Conservation (phyloP, 1,284 basidiomycete species). For the Ustilago loliicola region DNA sequence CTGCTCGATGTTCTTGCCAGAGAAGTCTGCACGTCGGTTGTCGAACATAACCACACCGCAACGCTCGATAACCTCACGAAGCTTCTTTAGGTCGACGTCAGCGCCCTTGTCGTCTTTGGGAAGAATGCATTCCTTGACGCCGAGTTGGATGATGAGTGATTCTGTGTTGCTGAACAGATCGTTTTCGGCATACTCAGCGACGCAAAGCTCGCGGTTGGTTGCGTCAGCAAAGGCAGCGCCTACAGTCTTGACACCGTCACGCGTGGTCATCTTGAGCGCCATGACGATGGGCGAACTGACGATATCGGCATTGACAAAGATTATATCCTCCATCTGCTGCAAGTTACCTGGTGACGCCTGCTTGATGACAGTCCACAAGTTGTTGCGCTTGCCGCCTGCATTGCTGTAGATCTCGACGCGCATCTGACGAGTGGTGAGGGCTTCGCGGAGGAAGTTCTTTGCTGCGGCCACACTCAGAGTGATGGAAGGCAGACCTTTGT, state of each 20-base stretch:
- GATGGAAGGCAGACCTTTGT: conserved; percentile 73
- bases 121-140: conserved; percentile 88
- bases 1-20: conserved; percentile 82
- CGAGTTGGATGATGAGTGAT: conserved; percentile 95
- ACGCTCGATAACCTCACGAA: conserved; percentile 77
- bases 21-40: conserved; percentile 84
- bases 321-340: conserved; percentile 90
- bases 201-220: conserved; percentile 73
- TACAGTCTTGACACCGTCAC: conserved; percentile 73
- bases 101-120: conserved; percentile 74
- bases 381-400: conserved; percentile 79
- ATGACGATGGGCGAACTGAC: conserved; percentile 89
- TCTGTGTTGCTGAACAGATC: conserved; percentile 96
- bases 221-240: conserved; percentile 76
- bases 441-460: conserved; percentile 87
- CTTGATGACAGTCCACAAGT: conserved; percentile 78
- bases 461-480: conserved; percentile 85
- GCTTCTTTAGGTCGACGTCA: conserved; percentile 80
- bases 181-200: conserved; percentile 93
- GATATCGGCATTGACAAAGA: conserved; percentile 88
- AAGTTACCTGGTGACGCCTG: conserved; percentile 96
- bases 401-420: conserved; percentile 83
- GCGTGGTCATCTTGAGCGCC: conserved; percentile 83
- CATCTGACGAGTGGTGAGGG: conserved; percentile 89
- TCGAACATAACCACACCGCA: conserved; percentile 92